Percentiles rank a stretch among this genome's conserved stretches.
Conservation (phyloP, 2,329 filamentous ascomycete species). For the Arthrobotrys sphaeroides region DNA sequence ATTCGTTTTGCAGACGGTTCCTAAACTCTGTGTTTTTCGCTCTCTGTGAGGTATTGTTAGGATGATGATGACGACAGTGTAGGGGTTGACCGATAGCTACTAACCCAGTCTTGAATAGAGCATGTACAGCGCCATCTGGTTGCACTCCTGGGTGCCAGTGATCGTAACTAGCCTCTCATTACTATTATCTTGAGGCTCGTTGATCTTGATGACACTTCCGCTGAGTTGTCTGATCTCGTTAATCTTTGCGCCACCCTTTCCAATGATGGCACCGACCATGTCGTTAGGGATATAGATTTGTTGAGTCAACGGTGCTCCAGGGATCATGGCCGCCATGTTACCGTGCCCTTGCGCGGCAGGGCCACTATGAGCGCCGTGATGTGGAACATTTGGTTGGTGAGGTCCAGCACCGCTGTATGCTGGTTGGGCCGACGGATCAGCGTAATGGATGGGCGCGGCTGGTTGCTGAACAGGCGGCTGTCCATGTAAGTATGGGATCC, state of each 20-base stretch:
- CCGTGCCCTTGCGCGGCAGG: slow-evolving; percentile 73
- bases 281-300: slow-evolving; percentile 99
- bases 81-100: slow-evolving; percentile 58
- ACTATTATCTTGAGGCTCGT: slow-evolving; percentile 98
- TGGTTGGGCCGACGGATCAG: slow-evolving; percentile 74
- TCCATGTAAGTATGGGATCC: slow-evolving; percentile 76
- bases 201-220: slow-evolving; percentile 99
- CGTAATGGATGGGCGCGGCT: slow-evolving; percentile 82
- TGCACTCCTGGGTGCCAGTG: slow-evolving; percentile 96
- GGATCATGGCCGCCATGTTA: slow-evolving; percentile 74
- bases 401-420: slow-evolving; percentile 83
- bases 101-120: slow-evolving; percentile 94
- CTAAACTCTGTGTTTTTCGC: slow-evolving; percentile 78
- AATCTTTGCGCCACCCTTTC: slow-evolving; percentile 98
- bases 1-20: slow-evolving; percentile 39
- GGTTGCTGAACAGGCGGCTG: slow-evolving; percentile 69
- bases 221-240: slow-evolving; percentile 98
- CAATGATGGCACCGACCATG: slow-evolving; percentile 99
- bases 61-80: slow-evolving; percentile 60
- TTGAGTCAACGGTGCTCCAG: slow-evolving; percentile 88
- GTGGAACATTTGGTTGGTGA: slow-evolving; percentile 74
- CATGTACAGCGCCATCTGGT: slow-evolving; percentile 99
- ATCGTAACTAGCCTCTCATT: slow-evolving; percentile 98
- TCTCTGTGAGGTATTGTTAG: slow-evolving; percentile 67
- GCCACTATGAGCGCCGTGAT: slow-evolving; percentile 72